phyloP scores from a whole-genome alignment of 2,329 filamentous ascomycete species.

The Helotiales sp. region DNA sequence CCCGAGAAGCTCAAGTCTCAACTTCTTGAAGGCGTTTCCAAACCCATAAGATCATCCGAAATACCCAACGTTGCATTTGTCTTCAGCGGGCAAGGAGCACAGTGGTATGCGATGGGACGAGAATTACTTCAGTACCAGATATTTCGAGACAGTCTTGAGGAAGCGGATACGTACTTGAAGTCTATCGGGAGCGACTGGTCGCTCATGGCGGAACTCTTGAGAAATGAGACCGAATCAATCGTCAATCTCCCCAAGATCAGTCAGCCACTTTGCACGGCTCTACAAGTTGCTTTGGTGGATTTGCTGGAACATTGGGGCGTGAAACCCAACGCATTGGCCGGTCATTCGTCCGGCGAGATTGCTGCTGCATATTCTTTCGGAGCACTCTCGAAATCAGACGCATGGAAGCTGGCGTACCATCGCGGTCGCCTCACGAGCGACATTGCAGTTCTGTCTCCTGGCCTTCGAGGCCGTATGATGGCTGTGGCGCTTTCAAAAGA shows the following conservation, averaged over 20 bases:
- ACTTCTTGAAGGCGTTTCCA: background rate
- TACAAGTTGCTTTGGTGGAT: conserved; percentile 41
- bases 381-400: conserved; percentile 27
- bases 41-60: background rate
- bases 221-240: conserved; percentile 1
- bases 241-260: conserved; percentile 31
- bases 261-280: conserved; percentile 35
- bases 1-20: background rate
- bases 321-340: conserved; percentile 32
- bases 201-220: conserved; percentile 23
- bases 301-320: conserved; percentile 33
- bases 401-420: conserved; percentile 31
- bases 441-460: conserved; percentile 28
- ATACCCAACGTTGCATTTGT: conserved; percentile 33
- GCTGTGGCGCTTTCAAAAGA: conserved; percentile 50
- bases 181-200: conserved; percentile 43
- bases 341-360: conserved; percentile 44
- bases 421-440: conserved; percentile 21
- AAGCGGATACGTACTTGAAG: conserved; percentile 43
- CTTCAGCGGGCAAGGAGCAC: conserved; percentile 40
- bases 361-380: conserved; percentile 46
- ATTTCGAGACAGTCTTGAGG: conserved; percentile 44
- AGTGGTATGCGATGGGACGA: conserved; percentile 38
- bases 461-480: conserved; percentile 54
- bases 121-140: conserved; percentile 43